Base-by-base conservation (phyloP, 768 basidiomycete genomes). In the Favolaschia claudopus region DNA sequence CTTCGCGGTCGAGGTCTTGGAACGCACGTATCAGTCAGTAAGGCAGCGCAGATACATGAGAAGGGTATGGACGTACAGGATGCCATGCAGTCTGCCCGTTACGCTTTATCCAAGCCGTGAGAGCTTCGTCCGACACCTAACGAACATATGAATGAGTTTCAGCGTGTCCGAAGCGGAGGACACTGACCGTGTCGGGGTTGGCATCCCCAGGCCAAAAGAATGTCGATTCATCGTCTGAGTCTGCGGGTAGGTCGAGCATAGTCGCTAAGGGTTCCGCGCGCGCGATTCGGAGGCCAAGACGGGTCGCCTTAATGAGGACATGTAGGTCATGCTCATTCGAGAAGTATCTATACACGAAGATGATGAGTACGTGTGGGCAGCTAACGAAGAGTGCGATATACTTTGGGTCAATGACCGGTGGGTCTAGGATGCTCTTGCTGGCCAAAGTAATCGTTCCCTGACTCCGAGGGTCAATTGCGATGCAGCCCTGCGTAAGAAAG, bases 121-220 rank as follows among this genome's bases (percentile, higher is more conserved):
- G 44, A 5, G 15, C 36, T 15, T 62, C 49, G 24, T 62, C 61
- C 4, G 49, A 36, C 2, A 55, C 33, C 53, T 61, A 28, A 13
- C 14, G 3, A 8, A 2, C 25, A 13, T 29, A 10, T 24, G 25
- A 15, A 9, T 13, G 15, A 22, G 40, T 43, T 22, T 4, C 14
- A 29, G 44, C 2, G 27, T 28, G 6, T 13, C 17, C 19, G 22
- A 28, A 17, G 9, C 44, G 27, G 5, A 13, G 19, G 13, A n/a
- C 7, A n/a, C 58, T 33, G 7, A 62, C 60, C 33, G 55, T 52
- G 25, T 62, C 60, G 14, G 60, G 59, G 32, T 52, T n/a, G 5
- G 48, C 51, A 32, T 69, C 64, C 2, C 69, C 69, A 4, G 69
- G 69, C 60, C 61, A 70, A 40, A 62, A 67, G 19, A 50, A 40